Conservation (phyloP, 257 asterid genomes). For the Plantago elongata region DNA sequence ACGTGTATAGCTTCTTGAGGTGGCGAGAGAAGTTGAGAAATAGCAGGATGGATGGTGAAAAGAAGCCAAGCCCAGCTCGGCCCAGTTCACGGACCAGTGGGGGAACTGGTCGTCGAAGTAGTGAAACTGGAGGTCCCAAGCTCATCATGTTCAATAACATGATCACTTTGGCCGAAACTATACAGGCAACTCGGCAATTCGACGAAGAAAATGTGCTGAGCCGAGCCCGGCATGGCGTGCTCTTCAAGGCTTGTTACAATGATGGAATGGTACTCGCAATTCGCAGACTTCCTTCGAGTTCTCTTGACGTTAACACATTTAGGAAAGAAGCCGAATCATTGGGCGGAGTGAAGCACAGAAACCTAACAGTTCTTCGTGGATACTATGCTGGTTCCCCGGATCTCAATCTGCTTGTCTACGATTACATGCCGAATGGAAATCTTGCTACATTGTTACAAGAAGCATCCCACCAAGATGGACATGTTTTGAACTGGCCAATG, state of each 20-base stretch:
- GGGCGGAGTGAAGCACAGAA: conserved; percentile 64
- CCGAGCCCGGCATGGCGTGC: conserved; percentile 51
- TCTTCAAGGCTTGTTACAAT: conserved; percentile 58
- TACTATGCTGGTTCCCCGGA: conserved; percentile 61
- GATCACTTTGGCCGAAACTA: conserved; percentile 62
- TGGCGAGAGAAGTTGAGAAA: conserved; percentile 66
- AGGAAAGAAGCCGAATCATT: conserved; percentile 63
- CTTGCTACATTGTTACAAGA: conserved; percentile 64
- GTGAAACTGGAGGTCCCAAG: conserved; percentile 56
- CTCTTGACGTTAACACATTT: conserved; percentile 44
- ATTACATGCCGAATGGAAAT: conserved; percentile 82
- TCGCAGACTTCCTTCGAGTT: conserved; percentile 44
- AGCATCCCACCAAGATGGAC: conserved; percentile 77
- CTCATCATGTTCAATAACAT: conserved; percentile 67
- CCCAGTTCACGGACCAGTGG: conserved; percentile 65
- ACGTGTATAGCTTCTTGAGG: conserved; percentile 51
- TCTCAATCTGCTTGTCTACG: conserved; percentile 51
- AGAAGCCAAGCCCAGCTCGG: conserved; percentile 65
- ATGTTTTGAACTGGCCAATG: conserved; percentile 76
- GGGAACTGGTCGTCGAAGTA: conserved; percentile 45
- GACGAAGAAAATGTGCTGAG: conserved; percentile 68
- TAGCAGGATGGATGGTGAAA: conserved; percentile 35
- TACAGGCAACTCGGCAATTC: conserved; percentile 62
- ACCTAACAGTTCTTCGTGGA: conserved; percentile 69
- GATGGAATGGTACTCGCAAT: conserved; percentile 77